Conservation (phyloP, 2,329 filamentous ascomycete genomes). For the Drechslerella stenobrocha region DNA sequence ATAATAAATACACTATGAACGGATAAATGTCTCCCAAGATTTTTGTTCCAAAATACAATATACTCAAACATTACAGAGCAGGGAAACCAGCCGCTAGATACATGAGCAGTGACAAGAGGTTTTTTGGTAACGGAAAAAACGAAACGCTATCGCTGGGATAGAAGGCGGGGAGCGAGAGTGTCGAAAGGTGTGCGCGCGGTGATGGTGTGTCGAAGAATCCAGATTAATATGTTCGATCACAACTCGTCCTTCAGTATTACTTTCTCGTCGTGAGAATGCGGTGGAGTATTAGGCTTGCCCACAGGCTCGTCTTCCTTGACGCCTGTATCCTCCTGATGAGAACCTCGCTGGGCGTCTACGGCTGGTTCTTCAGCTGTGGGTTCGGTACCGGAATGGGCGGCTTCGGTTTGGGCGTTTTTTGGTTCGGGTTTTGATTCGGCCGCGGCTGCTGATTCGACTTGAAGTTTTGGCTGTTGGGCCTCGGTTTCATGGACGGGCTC, state of each 20-base stretch:
- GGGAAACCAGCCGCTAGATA: conserved; percentile 44
- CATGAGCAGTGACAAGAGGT: conserved; percentile 14
- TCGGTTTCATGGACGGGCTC: conserved; percentile 17
- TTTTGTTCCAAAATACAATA: conserved; percentile 26
- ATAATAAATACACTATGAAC: neutral
- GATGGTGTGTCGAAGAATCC: no score
- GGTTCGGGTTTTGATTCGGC: conserved; percentile 23
- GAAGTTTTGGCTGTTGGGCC: conserved; percentile 19
- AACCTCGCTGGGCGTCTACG: conserved; percentile 3
- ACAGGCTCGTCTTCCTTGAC: conserved; percentile 12
- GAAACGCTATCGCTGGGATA: neutral
- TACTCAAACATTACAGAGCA: conserved; percentile 9
- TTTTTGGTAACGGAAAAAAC: neutral
- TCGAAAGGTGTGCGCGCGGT: neutral
- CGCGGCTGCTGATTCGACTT: conserved; percentile 28
- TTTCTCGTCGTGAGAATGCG: neutral
- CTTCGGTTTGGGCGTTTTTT: conserved; percentile 22
- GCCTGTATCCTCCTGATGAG: conserved; percentile 9
- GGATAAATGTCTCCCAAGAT: no score
- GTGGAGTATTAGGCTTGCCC: neutral
- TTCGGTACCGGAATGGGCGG: conserved; percentile 29
- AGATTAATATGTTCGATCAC: conserved; percentile 9
- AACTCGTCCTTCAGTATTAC: conserved; percentile 29
- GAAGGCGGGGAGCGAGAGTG: neutral
- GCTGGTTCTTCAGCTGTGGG: conserved; percentile 32